Conservation (phyloP, 179 eudicot genomes). For the Spinacia oleracea region DNA sequence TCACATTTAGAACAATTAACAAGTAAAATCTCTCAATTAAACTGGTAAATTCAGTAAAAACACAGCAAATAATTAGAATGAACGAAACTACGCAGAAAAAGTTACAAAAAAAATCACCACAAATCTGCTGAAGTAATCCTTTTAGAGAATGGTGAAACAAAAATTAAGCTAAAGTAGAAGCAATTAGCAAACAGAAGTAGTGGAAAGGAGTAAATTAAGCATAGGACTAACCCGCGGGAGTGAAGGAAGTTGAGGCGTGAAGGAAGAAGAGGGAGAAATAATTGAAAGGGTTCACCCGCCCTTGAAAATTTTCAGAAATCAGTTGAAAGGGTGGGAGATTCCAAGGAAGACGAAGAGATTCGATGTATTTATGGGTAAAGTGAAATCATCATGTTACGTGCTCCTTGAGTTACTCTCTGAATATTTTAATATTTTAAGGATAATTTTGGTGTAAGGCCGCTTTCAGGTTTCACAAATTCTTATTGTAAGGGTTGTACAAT, state of each 20-base stretch:
- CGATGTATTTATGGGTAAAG: neutral
- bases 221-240: neutral
- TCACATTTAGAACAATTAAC: neutral
- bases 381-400: neutral
- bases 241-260: neutral
- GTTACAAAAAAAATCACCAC: neutral
- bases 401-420: no score
- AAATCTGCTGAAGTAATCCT: neutral
- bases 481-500: no score
- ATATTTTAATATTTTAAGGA: no score
- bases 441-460: no score
- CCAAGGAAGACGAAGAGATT: neutral
- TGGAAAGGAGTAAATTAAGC: neutral
- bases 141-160: neutral
- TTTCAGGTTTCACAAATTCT: no score
- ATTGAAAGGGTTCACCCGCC: neutral
- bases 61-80: neutral
- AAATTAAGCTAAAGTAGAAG: neutral
- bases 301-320: neutral
- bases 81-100: neutral
- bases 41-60: neutral
- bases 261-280: neutral
- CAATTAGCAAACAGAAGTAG: neutral
- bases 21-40: neutral
- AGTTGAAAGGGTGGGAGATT: neutral